Conservation (phyloP, 495 filamentous ascomycete genomes). For the Poronia punctata region DNA sequence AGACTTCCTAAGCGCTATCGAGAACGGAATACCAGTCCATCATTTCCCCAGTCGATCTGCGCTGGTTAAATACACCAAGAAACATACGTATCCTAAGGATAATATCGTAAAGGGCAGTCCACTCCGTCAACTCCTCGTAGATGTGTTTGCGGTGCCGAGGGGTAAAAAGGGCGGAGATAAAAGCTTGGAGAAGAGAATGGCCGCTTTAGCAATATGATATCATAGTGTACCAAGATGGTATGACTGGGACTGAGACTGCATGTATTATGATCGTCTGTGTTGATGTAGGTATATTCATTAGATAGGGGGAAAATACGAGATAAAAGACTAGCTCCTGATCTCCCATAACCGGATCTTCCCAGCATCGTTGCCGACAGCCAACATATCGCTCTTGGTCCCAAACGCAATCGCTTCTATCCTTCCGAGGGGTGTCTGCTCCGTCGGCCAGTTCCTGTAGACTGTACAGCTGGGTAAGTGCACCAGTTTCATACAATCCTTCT, state of each 20-base stretch:
- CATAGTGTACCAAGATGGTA: no score
- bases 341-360: slow-evolving; percentile 87
- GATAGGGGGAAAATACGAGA: slow-evolving; percentile 2
- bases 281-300: not conserved
- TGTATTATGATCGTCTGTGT: slow-evolving; percentile 4
- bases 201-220: no score
- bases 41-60: slow-evolving; percentile 13
- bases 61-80: slow-evolving; percentile 22
- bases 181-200: slow-evolving; percentile 1
- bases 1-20: slow-evolving; percentile 28
- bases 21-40: slow-evolving; percentile 4
- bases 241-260: not conserved
- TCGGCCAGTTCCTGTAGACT: slow-evolving; percentile 96
- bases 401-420: slow-evolving; percentile 76
- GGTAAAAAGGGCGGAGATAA: not conserved
- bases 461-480: slow-evolving; percentile 89
- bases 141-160: not conserved
- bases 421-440: slow-evolving; percentile 79
- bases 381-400: slow-evolving; percentile 56
- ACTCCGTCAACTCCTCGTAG: slow-evolving; percentile 13
- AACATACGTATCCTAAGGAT: slow-evolving; percentile 15
- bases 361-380: slow-evolving; percentile 80
- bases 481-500: slow-evolving; percentile 79
- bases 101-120: slow-evolving; percentile 22
- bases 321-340: slow-evolving; percentile 43